Conservation (phyloP, 1,284 basidiomycete species). For the Cutaneotrichosporon mucoides region DNA sequence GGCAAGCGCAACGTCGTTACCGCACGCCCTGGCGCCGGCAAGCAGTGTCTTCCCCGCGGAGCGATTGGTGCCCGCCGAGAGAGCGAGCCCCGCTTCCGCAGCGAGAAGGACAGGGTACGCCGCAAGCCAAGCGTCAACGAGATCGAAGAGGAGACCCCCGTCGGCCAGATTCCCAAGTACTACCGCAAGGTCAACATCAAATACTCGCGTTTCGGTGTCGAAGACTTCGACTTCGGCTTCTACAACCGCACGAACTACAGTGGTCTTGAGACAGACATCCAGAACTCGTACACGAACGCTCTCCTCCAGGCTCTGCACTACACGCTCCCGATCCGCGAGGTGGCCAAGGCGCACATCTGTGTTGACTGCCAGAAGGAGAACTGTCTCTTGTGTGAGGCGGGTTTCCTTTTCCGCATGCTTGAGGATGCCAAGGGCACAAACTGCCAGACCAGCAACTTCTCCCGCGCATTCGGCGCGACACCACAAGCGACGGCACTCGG, state of each 20-base stretch:
- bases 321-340: constrained; percentile 65
- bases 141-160: constrained; percentile 28
- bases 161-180: constrained; percentile 65
- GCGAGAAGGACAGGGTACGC: constrained; percentile 59
- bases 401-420: constrained; percentile 92
- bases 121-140: constrained; percentile 26
- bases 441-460: constrained; percentile 95
- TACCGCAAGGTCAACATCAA: constrained; percentile 95
- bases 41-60: constrained; percentile 30
- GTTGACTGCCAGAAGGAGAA: constrained; percentile 81
- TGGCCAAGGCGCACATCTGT: constrained; percentile 88
- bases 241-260: constrained; percentile 87
- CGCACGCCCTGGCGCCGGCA: constrained; percentile 34
- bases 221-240: constrained; percentile 96
- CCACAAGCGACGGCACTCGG: constrained; percentile 79
- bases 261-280: constrained; percentile 94
- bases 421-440: constrained; percentile 91
- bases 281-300: constrained; percentile 95
- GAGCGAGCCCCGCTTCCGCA: constrained; percentile 68
- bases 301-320: constrained; percentile 89
- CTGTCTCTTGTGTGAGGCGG: constrained; percentile 91
- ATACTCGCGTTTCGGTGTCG: constrained; percentile 98
- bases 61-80: constrained; percentile 37
- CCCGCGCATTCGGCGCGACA: constrained; percentile 77
- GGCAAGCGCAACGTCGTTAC: constrained; percentile 73